phyloP scores from a whole-genome alignment of 139 green algal species.

The Micromonas pusilla region DNA sequence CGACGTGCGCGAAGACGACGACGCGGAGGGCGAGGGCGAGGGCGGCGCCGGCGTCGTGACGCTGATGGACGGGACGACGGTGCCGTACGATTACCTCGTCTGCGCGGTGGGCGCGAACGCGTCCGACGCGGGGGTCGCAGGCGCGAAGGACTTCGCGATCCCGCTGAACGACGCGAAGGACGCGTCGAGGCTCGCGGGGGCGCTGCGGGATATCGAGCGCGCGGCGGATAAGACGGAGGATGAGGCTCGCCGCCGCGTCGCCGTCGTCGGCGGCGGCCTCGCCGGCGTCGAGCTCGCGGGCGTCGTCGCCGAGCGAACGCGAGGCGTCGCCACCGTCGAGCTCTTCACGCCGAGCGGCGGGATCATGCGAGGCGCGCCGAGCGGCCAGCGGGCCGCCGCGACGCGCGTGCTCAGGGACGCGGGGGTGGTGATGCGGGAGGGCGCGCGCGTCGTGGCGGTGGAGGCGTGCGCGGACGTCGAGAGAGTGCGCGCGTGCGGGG shows the following conservation, averaged over 20 bases:
- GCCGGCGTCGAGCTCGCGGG: slow-evolving; percentile 82
- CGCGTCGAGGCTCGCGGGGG: slow-evolving; percentile 50
- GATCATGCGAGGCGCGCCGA: slow-evolving; percentile 53
- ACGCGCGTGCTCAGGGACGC: slow-evolving; percentile 45
- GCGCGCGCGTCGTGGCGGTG: too few species aligned
- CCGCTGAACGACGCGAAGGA: slow-evolving; percentile 52
- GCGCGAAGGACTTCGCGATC: slow-evolving; percentile 69
- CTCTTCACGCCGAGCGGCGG: slow-evolving; percentile 60
- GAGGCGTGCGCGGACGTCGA: too few species aligned
- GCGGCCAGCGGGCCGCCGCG: slow-evolving; percentile 62
- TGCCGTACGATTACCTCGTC: slow-evolving; percentile 42
- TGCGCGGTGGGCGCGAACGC: slow-evolving; percentile 68
- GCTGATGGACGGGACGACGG: slow-evolving; percentile 33
- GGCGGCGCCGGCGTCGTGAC: too few species aligned
- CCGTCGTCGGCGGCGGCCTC: slow-evolving; percentile 83
- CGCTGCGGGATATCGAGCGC: slow-evolving; percentile 62
- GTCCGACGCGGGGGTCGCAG: slow-evolving; percentile 48
- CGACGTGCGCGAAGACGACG: slow-evolving; percentile 21
- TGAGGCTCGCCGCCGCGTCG: slow-evolving; percentile 25
- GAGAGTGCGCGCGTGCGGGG: not conserved
- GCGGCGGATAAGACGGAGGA: slow-evolving; percentile 20
- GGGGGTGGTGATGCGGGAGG: slow-evolving; percentile 40
- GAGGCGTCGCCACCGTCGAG: slow-evolving; percentile 37
- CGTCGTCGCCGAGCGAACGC: slow-evolving; percentile 41
- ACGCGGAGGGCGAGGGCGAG: not conserved